Conservation (phyloP, 768 basidiomycete genomes). For the Rubroboletus satanas region DNA sequence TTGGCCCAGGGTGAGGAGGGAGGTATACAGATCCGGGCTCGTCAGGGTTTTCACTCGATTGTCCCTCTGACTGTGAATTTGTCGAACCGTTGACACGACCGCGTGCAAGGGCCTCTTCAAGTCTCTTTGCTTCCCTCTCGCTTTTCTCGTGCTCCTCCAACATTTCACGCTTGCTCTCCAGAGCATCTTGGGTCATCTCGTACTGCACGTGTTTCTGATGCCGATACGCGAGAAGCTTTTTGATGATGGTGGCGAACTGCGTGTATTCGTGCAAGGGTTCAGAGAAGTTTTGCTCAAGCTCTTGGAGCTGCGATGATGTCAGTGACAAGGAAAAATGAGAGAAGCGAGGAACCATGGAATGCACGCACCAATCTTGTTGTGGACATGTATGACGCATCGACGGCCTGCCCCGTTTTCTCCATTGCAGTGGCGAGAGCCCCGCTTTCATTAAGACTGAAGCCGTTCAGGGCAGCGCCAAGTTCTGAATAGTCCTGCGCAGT, state of each 20-base stretch:
- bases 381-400: constrained; percentile 90
- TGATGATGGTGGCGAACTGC: constrained; percentile 94
- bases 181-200: constrained; percentile 90
- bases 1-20: constrained; percentile 79
- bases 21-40: constrained; percentile 50
- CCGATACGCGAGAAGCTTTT: constrained; percentile 88
- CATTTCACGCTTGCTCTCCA: constrained; percentile 80
- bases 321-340: constrained; percentile 4
- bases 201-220: constrained; percentile 98
- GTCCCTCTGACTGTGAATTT: constrained; percentile 25
- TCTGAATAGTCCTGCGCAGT: constrained; percentile 85
- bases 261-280: constrained; percentile 95
- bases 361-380: constrained; percentile 78
- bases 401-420: constrained; percentile 96
- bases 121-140: constrained; percentile 82
- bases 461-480: constrained; percentile 87
- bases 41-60: constrained; percentile 36
- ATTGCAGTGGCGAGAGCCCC: constrained; percentile 74
- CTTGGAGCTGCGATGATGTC: constrained; percentile 63
- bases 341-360: background rate
- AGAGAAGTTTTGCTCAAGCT: constrained; percentile 91
- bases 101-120: constrained; percentile 81
- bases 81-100: constrained; percentile 39
- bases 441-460: constrained; percentile 85
- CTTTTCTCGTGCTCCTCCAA: constrained; percentile 90